Evolutionary conservation across 192 early-diverging fungal genomes (phyloP).

Genomic region (Globomyces pollinis-pini): DNA sequence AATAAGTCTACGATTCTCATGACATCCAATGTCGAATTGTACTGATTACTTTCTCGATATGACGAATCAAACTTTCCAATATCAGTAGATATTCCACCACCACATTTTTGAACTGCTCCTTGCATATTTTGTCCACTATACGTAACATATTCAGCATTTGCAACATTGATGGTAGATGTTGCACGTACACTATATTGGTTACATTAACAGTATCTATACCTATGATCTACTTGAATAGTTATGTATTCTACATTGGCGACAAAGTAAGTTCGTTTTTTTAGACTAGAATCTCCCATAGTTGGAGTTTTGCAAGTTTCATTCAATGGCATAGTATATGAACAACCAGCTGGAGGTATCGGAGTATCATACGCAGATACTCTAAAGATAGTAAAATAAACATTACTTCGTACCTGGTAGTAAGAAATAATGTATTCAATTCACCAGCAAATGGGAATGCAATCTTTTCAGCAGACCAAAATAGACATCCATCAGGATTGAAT

Average conservation of each 20-base stretch:
- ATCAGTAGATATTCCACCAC: neutral
- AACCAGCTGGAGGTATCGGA: no score
- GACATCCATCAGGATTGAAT: slow-evolving; percentile 14
- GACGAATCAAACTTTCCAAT: neutral
- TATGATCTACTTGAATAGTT: slow-evolving; percentile 17
- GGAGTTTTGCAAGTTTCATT: no score
- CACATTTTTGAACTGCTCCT: slow-evolving; percentile 1
- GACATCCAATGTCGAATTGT: slow-evolving; percentile 15
- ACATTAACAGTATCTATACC: no score
- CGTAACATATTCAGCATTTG: neutral
- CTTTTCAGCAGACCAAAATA: slow-evolving; percentile 20
- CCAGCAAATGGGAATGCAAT: slow-evolving; percentile 20
- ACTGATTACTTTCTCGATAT: neutral
- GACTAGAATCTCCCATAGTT: no score
- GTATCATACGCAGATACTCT: no score
- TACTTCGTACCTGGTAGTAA: slow-evolving; percentile 30
- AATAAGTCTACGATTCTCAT: slow-evolving; percentile 15
- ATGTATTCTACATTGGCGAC: slow-evolving; percentile 26
- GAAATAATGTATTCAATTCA: slow-evolving; percentile 19
- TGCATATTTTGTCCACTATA: neutral
- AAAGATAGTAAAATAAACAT: no score
- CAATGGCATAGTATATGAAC: no score
- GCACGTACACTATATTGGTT: neutral
- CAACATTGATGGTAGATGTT: neutral
- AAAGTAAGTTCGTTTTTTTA: slow-evolving; percentile 11